Conservation (phyloP, 345 rosid genomes). For the Citrus reticulata region DNA sequence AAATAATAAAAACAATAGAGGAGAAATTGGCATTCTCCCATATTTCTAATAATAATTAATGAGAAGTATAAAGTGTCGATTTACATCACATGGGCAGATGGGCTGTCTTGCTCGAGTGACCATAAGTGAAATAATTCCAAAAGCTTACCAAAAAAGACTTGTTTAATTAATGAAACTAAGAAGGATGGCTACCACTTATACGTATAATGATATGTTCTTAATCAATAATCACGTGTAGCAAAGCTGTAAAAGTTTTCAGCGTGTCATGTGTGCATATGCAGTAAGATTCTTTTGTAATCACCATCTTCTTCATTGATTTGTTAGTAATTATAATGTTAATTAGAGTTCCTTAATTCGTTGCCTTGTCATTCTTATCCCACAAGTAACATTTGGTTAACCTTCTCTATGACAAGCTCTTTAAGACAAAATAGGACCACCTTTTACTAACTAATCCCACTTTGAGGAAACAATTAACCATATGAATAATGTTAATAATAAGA, state of each 20-base stretch:
- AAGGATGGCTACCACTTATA: neutral
- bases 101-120: conserved; percentile 3
- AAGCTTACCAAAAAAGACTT: neutral
- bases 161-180: neutral
- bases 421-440: neutral
- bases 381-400: neutral
- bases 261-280: neutral
- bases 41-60: neutral
- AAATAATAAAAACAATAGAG: no score
- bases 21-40: no score
- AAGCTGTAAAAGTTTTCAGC: neutral
- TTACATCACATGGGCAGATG: conserved; percentile 19
- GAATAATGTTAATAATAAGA: neutral
- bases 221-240: neutral
- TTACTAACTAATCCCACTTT: neutral
- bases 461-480: neutral
- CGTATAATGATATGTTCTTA: no score
- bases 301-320: neutral
- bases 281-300: neutral
- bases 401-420: neutral
- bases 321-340: neutral
- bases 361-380: conserved; percentile 3
- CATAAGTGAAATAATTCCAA: neutral
- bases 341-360: neutral
- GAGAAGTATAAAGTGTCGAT: neutral